Percentiles rank a stretch among this genome's conserved stretches.
phyloP scores from a whole-genome alignment of 805 yeast genomes.

The Candida easanensis region DNA sequence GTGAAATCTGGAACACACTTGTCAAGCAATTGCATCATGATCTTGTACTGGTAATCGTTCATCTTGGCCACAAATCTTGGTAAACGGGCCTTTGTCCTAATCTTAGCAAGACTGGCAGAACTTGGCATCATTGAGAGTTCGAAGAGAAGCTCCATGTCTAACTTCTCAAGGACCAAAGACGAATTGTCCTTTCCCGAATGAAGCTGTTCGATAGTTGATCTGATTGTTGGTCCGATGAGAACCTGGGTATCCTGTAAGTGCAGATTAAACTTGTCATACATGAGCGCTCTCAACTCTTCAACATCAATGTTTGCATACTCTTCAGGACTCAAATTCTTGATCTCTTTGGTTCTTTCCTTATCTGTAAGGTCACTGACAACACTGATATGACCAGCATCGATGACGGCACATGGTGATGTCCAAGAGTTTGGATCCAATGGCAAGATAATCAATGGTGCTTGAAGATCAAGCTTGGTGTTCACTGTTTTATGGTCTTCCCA shows the following conservation, averaged over 20 bases:
- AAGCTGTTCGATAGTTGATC: slow-evolving; percentile 72
- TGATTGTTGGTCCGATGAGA: slow-evolving; percentile 78
- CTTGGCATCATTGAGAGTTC: slow-evolving; percentile 86
- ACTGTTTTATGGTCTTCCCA: slow-evolving; percentile 92
- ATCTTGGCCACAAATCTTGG: slow-evolving; percentile 70
- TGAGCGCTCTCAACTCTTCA: slow-evolving; percentile 44
- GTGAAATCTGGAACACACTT: slow-evolving; percentile 55
- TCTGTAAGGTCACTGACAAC: slow-evolving; percentile 79
- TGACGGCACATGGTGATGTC: slow-evolving; percentile 83
- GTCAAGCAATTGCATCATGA: slow-evolving; percentile 75
- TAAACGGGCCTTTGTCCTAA: slow-evolving; percentile 72
- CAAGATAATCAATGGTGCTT: slow-evolving; percentile 86
- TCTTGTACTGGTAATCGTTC: slow-evolving; percentile 88
- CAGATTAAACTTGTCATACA: slow-evolving; percentile 86
- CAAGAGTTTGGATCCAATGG: slow-evolving; percentile 79
- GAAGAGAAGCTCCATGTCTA: slow-evolving; percentile 68
- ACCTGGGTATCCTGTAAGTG: slow-evolving; percentile 83
- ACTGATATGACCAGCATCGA: slow-evolving; percentile 95
- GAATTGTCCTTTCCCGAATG: slow-evolving; percentile 39
- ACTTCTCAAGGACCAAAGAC: slow-evolving; percentile 68
- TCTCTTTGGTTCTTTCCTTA: slow-evolving; percentile 60
- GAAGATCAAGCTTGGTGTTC: slow-evolving; percentile 81
- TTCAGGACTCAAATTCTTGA: slow-evolving; percentile 57
- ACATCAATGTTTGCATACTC: slow-evolving; percentile 62
- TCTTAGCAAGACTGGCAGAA: slow-evolving; percentile 67